Evolutionary conservation across 2,329 filamentous ascomycete species (phyloP).

Genomic region (Botrytis cinerea): DNA sequence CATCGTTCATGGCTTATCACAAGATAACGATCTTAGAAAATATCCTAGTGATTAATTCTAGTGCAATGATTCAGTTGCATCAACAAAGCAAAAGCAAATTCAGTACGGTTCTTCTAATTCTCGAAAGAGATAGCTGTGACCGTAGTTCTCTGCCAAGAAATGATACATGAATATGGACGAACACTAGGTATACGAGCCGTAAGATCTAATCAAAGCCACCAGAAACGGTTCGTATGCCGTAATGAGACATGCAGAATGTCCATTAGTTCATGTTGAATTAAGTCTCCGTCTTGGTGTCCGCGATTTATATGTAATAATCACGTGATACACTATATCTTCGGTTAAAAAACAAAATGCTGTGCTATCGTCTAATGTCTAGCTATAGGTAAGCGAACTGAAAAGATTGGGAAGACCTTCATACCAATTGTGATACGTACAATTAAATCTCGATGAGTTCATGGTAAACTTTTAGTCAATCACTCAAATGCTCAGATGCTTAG

Average conservation of each 20-base stretch:
- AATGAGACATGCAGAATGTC: not conserved
- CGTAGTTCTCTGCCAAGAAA: not conserved
- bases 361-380: not conserved
- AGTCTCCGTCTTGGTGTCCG: not conserved
- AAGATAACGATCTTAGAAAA: not conserved
- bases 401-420: not conserved
- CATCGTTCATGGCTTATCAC: not conserved
- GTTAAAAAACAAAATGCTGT: not conserved
- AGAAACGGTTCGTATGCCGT: not conserved
- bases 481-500: not conserved
- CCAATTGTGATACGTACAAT: not conserved
- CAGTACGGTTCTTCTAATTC: too few relatives aligned
- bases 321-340: not conserved
- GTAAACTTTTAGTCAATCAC: not conserved
- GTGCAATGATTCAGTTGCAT: not conserved
- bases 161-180: not conserved
- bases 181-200: not conserved
- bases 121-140: not conserved
- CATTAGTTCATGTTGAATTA: not conserved
- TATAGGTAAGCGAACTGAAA: not conserved
- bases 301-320: rapidly evolving
- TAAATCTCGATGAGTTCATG: not conserved
- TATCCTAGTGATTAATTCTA: not conserved
- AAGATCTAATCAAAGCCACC: not conserved
- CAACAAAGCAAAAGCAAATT: not conserved